Evolutionary conservation across 2,329 filamentous ascomycete genomes (phyloP), one percentile per base, ranked within the genome.

Genomic region (Alternaria atra): DNA sequence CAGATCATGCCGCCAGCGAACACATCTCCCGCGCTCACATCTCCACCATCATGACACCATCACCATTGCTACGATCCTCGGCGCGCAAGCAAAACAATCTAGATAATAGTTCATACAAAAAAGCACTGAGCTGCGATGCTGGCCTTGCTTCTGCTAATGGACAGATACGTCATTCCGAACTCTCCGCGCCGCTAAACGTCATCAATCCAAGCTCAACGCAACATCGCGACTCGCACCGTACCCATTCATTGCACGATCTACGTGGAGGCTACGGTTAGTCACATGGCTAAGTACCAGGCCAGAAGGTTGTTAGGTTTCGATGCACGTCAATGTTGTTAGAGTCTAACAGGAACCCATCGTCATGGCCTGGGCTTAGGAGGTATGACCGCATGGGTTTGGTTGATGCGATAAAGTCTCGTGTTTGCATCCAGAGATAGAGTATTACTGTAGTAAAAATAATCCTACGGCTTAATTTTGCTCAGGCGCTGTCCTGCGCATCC

Each of bases 361-460:
- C 52, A 48, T 55, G 52, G 40, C 25, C 40, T 39, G 17, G 23
- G 27, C 27, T 37, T 8, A 32, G 30, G 32, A 35, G 39, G 48
- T 20, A 30, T 60, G 57, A 60, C 52, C 17, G 44, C 57, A 60
- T 60, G 51, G 35, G 37, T 50, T 50, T 27, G 30, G 9, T 7
- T 47, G 27, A 27, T 25, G 27, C 43, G 37, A 44, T 54, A 35
- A 34, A 44, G 40, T 25, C 17, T 35, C 23, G 13, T 30, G 50
- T 29, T 52, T 30, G 32, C 46, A 27, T 17, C 23, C 5, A 20
- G 20, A 15, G 13, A 34, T 20, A 29, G 15, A 44, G 4, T 6
- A 37, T 50, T 23, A 27, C 5, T 50, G 7, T 27, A 50, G 7
- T 12, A 37, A 40, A 35, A 35, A 35, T 34, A 50, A 27, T 50